phyloP scores from a whole-genome alignment of 805 yeast species.

The Starmerella kuoi region DNA sequence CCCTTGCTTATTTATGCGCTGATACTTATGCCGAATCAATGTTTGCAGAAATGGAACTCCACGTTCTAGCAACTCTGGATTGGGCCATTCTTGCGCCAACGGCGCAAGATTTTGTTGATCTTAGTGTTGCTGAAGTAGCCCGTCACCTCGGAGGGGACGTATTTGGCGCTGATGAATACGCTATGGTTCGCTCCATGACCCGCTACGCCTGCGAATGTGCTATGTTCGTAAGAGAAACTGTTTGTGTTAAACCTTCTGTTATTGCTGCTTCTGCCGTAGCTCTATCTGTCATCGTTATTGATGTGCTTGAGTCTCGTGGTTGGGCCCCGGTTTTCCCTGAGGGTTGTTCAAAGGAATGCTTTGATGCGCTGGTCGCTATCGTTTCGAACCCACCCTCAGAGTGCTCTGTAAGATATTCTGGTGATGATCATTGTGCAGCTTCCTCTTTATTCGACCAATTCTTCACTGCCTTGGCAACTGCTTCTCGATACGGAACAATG shows the following conservation, averaged over 20 bases:
- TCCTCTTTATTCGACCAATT: slow-evolving; percentile 9
- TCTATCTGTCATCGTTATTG: slow-evolving; percentile 25
- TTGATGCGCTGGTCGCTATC: slow-evolving; percentile 23
- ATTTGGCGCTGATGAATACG: slow-evolving; percentile 15
- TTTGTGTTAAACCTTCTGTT: slow-evolving; percentile 25
- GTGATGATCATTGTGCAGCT: slow-evolving; percentile 4
- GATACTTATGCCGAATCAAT: slow-evolving; percentile 46
- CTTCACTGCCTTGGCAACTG: slow-evolving; percentile 2
- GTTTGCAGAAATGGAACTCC: slow-evolving; percentile 68
- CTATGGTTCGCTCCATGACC: slow-evolving; percentile 20
- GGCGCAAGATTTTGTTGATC: slow-evolving; percentile 35
- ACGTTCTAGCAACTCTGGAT: slow-evolving; percentile 54
- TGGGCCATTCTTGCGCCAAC: slow-evolving; percentile 63
- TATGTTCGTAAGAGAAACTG: slow-evolving; percentile 26
- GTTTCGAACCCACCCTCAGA: slow-evolving; percentile 19
- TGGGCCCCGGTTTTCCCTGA: slow-evolving; percentile 17
- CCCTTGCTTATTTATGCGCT: slow-evolving; percentile 61
- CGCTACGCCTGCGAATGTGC: slow-evolving; percentile 30
- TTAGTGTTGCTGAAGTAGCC: slow-evolving; percentile 12
- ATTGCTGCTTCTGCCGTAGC: slow-evolving; percentile 30
- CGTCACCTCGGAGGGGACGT: slow-evolving; percentile 11
- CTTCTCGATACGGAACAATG: neutral
- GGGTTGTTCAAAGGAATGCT: slow-evolving; percentile 19
- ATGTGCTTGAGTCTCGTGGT: slow-evolving; percentile 14
- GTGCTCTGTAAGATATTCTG: slow-evolving; percentile 13